Evolutionary conservation across 768 basidiomycete species (phyloP), one percentile per base, ranked within the genome.

Genomic region (Boletus sp.): DNA sequence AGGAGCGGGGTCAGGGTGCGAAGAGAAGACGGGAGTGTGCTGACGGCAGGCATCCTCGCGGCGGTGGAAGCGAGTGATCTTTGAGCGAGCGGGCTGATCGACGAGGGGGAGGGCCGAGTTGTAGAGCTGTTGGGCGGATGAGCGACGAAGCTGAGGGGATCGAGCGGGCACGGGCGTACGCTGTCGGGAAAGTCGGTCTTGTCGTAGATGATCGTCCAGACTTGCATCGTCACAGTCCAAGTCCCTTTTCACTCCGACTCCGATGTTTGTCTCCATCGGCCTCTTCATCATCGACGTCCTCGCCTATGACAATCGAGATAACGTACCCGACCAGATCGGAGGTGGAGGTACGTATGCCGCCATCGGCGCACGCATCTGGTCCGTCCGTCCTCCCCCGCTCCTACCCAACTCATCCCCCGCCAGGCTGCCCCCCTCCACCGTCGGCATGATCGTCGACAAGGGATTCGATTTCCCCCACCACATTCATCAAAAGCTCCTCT

Each of bases 261-360:
- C 64, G 50, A 59, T 64, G 50, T 42, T 92, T 47, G 83, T 82
- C 18, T 84, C 86, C n/a, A 76, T 94, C 29, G 94, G 93, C 7
- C 84, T 94, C 83, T 95, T 95, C 76, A 94, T 97, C 65, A 81
- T 95, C 64, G 94, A 97, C 71, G 80, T 87, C 4, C 88, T 84
- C 65, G 64, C 74, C 47, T 18, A 33, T 32, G n/a, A 15, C 14
- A 10, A 24, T 24, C 40, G n/a, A 10, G 18, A 7, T 24, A 8
- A 15, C 18, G 9, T 35, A 35, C n/a, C 10, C 5, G 41, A 44
- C 4, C 56, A 94, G 85, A 93, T 95, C 61, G 94, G 94, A 28
- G 94, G 94, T 0, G 94, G 91, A 1, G 94, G 94, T 3, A 91
- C 88, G 0, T 91, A 90, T 71, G 89, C 90, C 51, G 75, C 79